Percentiles rank a stretch among this genome's conserved stretches.
These are phyloP conservation scores for Suillus lakei DNA, from an alignment of 768 basidiomycete species.

Conservation along the genomic window DNA sequence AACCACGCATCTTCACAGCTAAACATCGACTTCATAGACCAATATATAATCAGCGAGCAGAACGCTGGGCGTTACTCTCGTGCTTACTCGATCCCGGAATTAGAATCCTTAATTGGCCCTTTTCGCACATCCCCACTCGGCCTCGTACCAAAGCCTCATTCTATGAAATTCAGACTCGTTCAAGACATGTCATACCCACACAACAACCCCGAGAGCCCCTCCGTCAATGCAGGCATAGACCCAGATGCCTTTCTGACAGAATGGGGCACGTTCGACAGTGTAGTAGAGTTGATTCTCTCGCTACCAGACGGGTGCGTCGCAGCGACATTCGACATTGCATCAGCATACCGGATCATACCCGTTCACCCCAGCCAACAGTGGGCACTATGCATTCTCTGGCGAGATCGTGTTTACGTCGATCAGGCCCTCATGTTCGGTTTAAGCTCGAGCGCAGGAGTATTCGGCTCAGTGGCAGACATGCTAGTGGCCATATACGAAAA, in stretches of 20 bases:
- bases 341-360: conserved; percentile 33
- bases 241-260: conserved; percentile 27
- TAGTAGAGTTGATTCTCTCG: conserved; percentile 28
- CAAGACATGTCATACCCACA: conserved; percentile 37
- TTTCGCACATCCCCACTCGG: conserved; percentile 47
- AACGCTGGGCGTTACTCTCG: conserved; percentile 38
- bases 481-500: conserved; percentile 34
- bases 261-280: conserved; percentile 30
- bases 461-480: conserved; percentile 41
- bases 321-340: conserved; percentile 44
- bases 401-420: conserved; percentile 36
- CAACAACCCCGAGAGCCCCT: conserved; percentile 12
- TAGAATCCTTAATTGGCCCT: conserved; percentile 41
- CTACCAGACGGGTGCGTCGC: conserved; percentile 27
- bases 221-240: conserved; percentile 37
- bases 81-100: conserved; percentile 26
- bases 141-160: conserved; percentile 41
- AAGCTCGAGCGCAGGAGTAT: conserved; percentile 39
- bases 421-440: conserved; percentile 36
- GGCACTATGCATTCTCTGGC: conserved; percentile 36
- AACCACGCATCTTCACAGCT: no score
- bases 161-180: conserved; percentile 36
- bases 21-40: neutral
- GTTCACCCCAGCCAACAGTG: neutral
- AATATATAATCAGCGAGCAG: conserved; percentile 25